These are phyloP conservation scores for Tetracladium maxilliforme DNA, from an alignment of 2,329 filamentous ascomycete genomes.

Conservation along the genomic window DNA sequence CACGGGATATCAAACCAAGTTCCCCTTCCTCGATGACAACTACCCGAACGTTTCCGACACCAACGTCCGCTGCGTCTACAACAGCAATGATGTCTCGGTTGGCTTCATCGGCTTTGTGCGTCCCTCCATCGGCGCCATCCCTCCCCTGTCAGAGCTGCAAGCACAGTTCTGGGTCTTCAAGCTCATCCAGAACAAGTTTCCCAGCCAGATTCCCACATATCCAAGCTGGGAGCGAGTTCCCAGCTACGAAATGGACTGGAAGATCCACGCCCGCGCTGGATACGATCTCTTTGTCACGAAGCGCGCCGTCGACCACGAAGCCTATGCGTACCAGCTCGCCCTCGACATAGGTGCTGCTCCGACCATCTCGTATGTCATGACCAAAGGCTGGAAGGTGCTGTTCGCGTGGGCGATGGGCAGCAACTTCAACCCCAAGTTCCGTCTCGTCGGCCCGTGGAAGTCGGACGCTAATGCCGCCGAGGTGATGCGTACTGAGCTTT, in stretches of 20 bases:
- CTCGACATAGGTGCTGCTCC: slow-evolving; percentile 29
- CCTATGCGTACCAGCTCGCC: slow-evolving; percentile 32
- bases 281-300: slow-evolving; percentile 18
- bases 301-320: slow-evolving; percentile 31
- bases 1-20: slow-evolving; percentile 28
- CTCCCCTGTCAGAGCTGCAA: slow-evolving; percentile 31
- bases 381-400: slow-evolving; percentile 17
- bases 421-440: slow-evolving; percentile 33
- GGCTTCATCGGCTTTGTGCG: slow-evolving; percentile 32
- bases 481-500: slow-evolving; percentile 27
- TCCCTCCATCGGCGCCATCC: slow-evolving; percentile 29
- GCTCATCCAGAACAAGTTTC: slow-evolving; percentile 17
- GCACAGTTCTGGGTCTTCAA: slow-evolving; percentile 29
- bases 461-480: slow-evolving; percentile 18
- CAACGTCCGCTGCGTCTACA: slow-evolving; percentile 38
- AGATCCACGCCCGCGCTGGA: slow-evolving; percentile 17
- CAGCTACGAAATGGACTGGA: slow-evolving; percentile 23
- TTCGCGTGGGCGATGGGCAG: slow-evolving; percentile 31
- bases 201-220: slow-evolving; percentile 5
- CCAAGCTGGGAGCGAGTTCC: slow-evolving; percentile 10
- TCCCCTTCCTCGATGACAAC: slow-evolving; percentile 20
- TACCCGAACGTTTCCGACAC: slow-evolving; percentile 29
- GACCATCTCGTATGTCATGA: slow-evolving; percentile 16
- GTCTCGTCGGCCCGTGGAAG: slow-evolving; percentile 27
- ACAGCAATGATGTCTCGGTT: slow-evolving; percentile 18